Conservation (phyloP, 164 flowering plant species). For the Vitis amurensis region DNA sequence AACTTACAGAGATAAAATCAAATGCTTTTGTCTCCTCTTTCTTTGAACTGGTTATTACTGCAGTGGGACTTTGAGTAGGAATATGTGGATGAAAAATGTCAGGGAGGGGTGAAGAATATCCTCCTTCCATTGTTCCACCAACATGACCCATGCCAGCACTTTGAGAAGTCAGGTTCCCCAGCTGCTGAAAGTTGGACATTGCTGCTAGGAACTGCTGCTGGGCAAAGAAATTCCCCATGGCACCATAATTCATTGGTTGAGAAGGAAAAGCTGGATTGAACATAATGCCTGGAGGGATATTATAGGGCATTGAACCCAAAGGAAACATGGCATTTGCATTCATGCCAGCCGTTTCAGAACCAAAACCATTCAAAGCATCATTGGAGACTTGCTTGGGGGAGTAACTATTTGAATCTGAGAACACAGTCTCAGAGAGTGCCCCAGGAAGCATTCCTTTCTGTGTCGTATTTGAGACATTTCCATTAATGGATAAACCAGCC, state of each 20-base stretch:
- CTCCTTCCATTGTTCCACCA: constrained; percentile 42
- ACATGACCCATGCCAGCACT: constrained; percentile 30
- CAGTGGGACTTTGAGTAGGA: constrained; percentile 40
- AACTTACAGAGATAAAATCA: constrained; percentile 92
- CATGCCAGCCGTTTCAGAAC: constrained; percentile 39
- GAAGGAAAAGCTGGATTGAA: constrained; percentile 60
- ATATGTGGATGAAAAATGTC: constrained; percentile 70
- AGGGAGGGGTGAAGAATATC: constrained; percentile 61
- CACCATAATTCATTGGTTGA: constrained; percentile 60
- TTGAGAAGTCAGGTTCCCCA: constrained; percentile 51
- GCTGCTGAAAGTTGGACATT: constrained; percentile 75
- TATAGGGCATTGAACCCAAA: constrained; percentile 50
- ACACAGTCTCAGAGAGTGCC: constrained; percentile 27
- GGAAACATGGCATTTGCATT: constrained; percentile 49
- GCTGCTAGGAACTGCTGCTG: constrained; percentile 82
- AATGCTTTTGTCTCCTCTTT: constrained; percentile 92
- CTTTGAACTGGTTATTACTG: constrained; percentile 57
- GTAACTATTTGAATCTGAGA: constrained; percentile 26
- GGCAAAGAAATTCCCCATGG: constrained; percentile 69
- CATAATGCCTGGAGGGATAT: constrained; percentile 58
- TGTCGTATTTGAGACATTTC: constrained; percentile 28
- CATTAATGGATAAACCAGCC: constrained; percentile 57
- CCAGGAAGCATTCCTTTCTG: constrained; percentile 31
- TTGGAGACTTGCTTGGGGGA: constrained; percentile 28
- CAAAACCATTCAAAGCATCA: constrained; percentile 37